Percentiles rank a stretch among this genome's conserved stretches.
Conservation (phyloP, 371 early-diverging fungal species). For the Mucor mucedo region DNA sequence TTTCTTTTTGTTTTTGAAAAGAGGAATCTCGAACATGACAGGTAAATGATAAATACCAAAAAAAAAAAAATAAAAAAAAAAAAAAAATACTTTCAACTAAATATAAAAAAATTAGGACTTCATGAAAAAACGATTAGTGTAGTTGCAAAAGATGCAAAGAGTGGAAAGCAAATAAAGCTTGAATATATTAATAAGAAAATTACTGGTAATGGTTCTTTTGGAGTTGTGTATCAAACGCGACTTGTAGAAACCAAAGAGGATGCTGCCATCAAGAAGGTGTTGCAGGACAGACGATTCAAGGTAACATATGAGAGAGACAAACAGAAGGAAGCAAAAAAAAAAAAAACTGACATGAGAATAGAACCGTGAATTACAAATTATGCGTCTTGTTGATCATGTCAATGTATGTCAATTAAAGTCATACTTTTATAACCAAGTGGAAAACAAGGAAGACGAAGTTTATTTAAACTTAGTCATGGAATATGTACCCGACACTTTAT, state of each 20-base stretch:
- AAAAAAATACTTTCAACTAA: not conserved
- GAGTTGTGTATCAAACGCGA: slow-evolving; percentile 95
- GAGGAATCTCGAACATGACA: not conserved
- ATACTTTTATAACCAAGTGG: slow-evolving; percentile 82
- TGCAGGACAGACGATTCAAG: slow-evolving; percentile 97
- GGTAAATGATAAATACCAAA: not conserved
- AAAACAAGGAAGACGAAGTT: slow-evolving; percentile 73
- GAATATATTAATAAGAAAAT: slow-evolving; percentile 90
- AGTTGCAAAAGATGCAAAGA: slow-evolving; percentile 83
- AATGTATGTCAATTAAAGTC: slow-evolving; percentile 79
- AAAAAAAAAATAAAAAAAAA: not conserved
- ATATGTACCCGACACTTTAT: slow-evolving; percentile 89
- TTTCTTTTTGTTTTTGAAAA: too few relatives aligned
- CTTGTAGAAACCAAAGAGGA: slow-evolving; percentile 80
- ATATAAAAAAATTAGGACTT: slow-evolving; percentile 7
- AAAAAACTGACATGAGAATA: slow-evolving; percentile 18
- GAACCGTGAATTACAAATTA: slow-evolving; percentile 91
- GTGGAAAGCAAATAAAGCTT: slow-evolving; percentile 83
- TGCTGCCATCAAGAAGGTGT: slow-evolving; percentile 94
- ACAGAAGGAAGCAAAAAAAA: slow-evolving; percentile 11
- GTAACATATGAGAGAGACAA: slow-evolving; percentile 41
- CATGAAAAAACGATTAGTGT: slow-evolving; percentile 32
- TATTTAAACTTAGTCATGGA: slow-evolving; percentile 88
- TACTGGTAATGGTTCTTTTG: slow-evolving; percentile 96
- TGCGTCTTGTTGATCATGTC: slow-evolving; percentile 80